These are phyloP conservation scores for Jimgerdemannia flammicorona DNA, from an alignment of 192 early-diverging fungal genomes.

Conservation along the genomic window DNA sequence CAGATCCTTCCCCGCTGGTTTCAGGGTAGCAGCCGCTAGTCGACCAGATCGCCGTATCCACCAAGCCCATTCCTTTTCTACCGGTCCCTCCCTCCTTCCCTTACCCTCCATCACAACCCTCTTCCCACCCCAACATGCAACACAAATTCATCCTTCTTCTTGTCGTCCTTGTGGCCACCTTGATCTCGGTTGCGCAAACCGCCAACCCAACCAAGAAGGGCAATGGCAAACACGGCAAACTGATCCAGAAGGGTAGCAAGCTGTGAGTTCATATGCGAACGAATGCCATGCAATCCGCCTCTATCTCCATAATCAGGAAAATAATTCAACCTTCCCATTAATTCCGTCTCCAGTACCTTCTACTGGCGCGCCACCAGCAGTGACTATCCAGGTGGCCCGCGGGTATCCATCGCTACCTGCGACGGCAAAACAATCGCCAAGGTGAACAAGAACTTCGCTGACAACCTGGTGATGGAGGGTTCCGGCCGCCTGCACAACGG, in stretches of 20 bases:
- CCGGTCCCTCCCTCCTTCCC: no score
- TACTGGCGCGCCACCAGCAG: conserved; percentile 32
- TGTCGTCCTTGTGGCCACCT: no score
- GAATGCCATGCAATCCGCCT: not conserved
- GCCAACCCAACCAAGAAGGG: no score
- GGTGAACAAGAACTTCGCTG: conserved; percentile 22
- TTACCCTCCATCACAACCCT: no score
- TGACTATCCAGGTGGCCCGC: conserved; percentile 10
- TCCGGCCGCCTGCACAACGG: conserved; percentile 23
- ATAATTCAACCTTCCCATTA: not conserved
- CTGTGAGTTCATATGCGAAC: not conserved
- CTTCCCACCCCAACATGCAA: no score
- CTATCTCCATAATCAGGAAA: not conserved
- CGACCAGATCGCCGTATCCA: no score
- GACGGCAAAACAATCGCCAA: conserved; percentile 16
- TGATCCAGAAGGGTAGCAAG: not conserved
- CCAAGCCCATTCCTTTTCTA: no score
- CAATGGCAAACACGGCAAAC: not conserved
- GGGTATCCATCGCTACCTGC: conserved; percentile 25
- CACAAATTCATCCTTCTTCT: no score
- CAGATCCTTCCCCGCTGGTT: no score
- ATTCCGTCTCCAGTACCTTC: conserved; percentile 9
- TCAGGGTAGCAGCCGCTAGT: no score
- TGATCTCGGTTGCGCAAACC: no score
- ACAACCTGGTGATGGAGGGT: conserved; percentile 34